Base-by-base conservation (phyloP, 192 early-diverging fungal genomes). In the Irineochytrium annulatum region DNA sequence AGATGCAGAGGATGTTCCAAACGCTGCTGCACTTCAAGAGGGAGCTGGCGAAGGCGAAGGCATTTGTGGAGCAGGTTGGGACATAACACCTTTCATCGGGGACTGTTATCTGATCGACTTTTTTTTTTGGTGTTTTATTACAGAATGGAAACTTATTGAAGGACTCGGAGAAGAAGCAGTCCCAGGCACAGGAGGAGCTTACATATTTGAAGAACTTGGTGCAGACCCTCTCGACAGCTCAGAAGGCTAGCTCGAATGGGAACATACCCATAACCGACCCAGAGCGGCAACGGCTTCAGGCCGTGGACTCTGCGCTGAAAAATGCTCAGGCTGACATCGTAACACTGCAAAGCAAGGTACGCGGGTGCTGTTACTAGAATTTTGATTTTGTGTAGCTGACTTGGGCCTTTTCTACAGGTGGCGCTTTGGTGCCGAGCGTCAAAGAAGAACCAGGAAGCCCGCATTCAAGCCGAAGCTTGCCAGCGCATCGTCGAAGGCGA, bases 361-460 rank as follows among this genome's bases (percentile, higher is more conserved):
- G n/a, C n/a, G n/a, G n/a, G n/a, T n/a, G n/a, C n/a, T n/a, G n/a
- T n/a, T n/a, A n/a, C n/a, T n/a, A n/a, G n/a, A n/a, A n/a, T n/a
- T n/a, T n/a, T n/a, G n/a, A n/a, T n/a, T n/a, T n/a, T n/a, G n/a
- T n/a, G n/a, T n/a, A n/a, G n/a, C n/a, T n/a, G n/a, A n/a, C n/a
- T n/a, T n/a, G n/a, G n/a, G n/a, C n/a, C n/a, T n/a, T n/a, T n/a
- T n/a, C n/a, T n/a, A n/a, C n/a, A n/a, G n/a, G 60, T 71, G 5
- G 44, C 37, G 2, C 41, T 57, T 11, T 71, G 69, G 69, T 45
- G 32, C 22, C 58, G 43, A 8, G 60, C 65, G n/a, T 71, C 69
- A 3, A 71, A 71, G 48, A 17, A 68, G 11, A 71, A 71, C 35
- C 67, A 71, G 46, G 69, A 71, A 53, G 69, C 55, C 3, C 39